These are phyloP conservation scores for Ceratobasidium theobromae DNA, from an alignment of 1,284 basidiomycete species.

Conservation along the genomic window DNA sequence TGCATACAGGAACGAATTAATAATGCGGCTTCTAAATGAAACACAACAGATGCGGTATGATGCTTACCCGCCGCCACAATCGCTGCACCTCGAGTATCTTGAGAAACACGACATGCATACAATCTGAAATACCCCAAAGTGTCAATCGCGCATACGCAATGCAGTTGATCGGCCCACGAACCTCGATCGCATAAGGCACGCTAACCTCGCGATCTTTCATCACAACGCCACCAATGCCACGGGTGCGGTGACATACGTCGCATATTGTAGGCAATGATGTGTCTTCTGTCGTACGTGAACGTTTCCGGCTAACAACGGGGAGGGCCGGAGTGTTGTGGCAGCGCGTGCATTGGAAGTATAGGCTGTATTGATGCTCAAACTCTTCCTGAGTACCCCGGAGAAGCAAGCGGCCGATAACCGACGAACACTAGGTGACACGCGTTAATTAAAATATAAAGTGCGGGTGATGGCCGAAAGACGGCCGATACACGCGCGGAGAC, in stretches of 20 bases:
- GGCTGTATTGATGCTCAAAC: constrained; percentile 29
- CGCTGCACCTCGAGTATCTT: constrained; percentile 34
- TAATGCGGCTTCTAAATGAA: neutral
- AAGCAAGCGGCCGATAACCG: constrained; percentile 32
- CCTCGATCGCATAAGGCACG: constrained; percentile 35
- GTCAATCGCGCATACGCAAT: neutral
- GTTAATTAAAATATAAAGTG: constrained; percentile 2
- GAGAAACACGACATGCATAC: constrained; percentile 33
- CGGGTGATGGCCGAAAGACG: neutral
- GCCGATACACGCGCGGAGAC: neutral
- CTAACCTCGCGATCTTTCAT: constrained; percentile 27
- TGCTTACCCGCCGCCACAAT: constrained; percentile 34
- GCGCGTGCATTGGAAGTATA: constrained; percentile 33
- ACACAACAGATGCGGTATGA: neutral
- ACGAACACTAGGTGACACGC: constrained; percentile 19
- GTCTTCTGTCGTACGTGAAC: constrained; percentile 35
- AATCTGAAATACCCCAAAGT: constrained; percentile 8
- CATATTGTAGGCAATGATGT: constrained; percentile 34
- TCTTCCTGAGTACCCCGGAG: constrained; percentile 35
- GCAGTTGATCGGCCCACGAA: neutral
- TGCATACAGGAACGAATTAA: neutral
- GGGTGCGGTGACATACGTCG: constrained; percentile 35
- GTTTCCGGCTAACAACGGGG: constrained; percentile 30
- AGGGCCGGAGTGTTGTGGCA: constrained; percentile 27
- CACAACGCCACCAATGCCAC: constrained; percentile 34